A percentile compares a stretch with the other conserved stretches of the same genome.
Evolutionary conservation across 2,329 filamentous ascomycete genomes (phyloP).

Genomic region (Apiospora pterosperma): DNA sequence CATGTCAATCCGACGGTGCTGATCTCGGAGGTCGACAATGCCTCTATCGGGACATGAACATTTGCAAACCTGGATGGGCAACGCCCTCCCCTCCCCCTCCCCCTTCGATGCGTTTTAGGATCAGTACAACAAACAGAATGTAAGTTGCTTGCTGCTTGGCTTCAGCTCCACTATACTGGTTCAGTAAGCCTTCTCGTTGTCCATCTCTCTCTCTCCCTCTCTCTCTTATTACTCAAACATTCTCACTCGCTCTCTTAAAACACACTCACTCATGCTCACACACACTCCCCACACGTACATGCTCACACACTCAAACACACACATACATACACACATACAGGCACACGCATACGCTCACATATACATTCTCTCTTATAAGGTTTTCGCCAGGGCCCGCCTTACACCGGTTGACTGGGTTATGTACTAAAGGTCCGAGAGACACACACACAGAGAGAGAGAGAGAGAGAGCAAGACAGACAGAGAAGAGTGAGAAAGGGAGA

Average conservation of each 20-base stretch:
- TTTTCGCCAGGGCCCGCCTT: background rate
- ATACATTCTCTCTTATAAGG: background rate
- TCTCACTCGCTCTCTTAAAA: background rate
- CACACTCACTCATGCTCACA: background rate
- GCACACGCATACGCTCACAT: background rate
- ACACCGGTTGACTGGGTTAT: background rate
- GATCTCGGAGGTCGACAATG: background rate
- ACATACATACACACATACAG: background rate
- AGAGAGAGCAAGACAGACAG: too few species aligned
- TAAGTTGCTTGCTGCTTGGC: background rate
- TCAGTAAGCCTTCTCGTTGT: background rate
- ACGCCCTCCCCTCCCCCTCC: background rate
- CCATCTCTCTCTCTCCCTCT: background rate
- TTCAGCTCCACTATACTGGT: background rate
- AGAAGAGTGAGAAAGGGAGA: too few species aligned
- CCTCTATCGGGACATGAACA: background rate
- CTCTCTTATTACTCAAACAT: background rate
- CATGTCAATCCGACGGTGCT: background rate
- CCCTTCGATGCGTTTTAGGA: background rate
- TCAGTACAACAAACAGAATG: background rate
- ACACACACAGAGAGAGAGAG: too few species aligned
- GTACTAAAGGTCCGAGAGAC: background rate
- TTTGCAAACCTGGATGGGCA: background rate
- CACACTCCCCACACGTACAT: too few species aligned
- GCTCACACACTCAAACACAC: background rate